phyloP scores from a whole-genome alignment of 179 eudicot species.

The Carnegiea gigantea region DNA sequence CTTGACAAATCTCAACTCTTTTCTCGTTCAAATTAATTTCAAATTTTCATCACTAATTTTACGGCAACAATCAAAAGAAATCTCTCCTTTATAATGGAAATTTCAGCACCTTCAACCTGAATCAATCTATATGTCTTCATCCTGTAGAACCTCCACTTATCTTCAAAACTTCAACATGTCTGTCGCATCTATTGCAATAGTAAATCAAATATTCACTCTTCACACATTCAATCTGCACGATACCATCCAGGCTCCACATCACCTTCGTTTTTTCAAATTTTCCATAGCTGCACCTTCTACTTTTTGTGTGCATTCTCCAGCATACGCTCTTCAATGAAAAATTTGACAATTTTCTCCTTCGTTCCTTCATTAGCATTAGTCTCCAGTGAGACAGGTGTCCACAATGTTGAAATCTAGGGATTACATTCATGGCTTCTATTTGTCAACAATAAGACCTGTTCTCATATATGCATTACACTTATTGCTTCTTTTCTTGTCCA shows the following conservation, averaged over 20 bases:
- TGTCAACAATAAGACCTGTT: no score
- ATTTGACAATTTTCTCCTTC: no score
- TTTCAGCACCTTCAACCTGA: not conserved
- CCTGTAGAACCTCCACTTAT: not conserved
- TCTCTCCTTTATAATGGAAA: no score
- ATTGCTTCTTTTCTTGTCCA: no score
- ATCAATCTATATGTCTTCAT: not conserved
- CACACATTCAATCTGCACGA: not conserved
- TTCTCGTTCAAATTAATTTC: not conserved
- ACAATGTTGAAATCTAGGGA: no score
- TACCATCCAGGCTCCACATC: not conserved
- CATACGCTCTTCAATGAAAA: no score
- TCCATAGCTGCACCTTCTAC: not conserved
- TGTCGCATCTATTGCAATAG: not conserved
- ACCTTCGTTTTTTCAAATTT: not conserved
- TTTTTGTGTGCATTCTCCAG: not conserved
- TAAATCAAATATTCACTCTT: not conserved
- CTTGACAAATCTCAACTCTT: not conserved
- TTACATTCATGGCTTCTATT: no score
- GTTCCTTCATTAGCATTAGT: not conserved
- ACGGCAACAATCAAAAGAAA: no score
- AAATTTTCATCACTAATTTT: no score
- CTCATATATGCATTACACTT: no score
- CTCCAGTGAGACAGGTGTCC: not conserved
- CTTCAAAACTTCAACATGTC: not conserved